A percentile compares a stretch with the other conserved stretches of the same genome.
phyloP scores from a whole-genome alignment of 1,284 basidiomycete genomes.

The Xerocomus minutiporus region DNA sequence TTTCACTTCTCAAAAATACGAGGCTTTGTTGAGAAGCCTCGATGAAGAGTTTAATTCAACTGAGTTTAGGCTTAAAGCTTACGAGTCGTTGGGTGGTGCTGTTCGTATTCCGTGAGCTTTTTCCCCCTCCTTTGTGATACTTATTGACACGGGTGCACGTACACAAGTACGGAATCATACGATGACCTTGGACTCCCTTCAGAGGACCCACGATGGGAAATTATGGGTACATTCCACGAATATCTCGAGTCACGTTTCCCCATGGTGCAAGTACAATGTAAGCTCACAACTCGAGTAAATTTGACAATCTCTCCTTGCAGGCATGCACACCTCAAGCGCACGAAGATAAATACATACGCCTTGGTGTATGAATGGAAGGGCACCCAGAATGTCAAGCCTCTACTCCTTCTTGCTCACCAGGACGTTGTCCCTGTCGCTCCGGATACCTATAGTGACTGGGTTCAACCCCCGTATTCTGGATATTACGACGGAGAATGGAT shows the following conservation, averaged over 20 bases:
- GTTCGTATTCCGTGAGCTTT: constrained; percentile 41
- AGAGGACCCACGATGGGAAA: not conserved
- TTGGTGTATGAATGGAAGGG: constrained; percentile 63
- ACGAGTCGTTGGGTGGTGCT: constrained; percentile 40
- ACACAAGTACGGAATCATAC: not conserved
- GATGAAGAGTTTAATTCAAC: constrained; percentile 33
- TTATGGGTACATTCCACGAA: constrained; percentile 39
- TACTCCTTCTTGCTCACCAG: constrained; percentile 54
- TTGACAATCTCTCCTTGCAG: constrained; percentile 25
- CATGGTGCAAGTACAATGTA: constrained; percentile 30
- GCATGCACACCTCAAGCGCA: constrained; percentile 45
- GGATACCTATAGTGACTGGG: constrained; percentile 50
- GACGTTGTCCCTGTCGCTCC: constrained; percentile 62
- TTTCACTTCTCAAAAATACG: constrained; percentile 29
- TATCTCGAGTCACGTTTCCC: constrained; percentile 42
- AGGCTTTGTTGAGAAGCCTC: constrained; percentile 30
- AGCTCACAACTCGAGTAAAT: not conserved
- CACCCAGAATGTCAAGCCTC: constrained; percentile 52
- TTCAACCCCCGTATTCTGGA: constrained; percentile 48
- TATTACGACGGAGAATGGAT: constrained; percentile 47
- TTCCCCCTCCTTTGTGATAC: not conserved
- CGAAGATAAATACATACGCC: constrained; percentile 57
- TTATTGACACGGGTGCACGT: not conserved
- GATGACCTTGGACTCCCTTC: not conserved
- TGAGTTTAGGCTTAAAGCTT: constrained; percentile 38